Conservation (phyloP, 805 yeast species). For the Zygosaccharomyces gambellarensis region DNA sequence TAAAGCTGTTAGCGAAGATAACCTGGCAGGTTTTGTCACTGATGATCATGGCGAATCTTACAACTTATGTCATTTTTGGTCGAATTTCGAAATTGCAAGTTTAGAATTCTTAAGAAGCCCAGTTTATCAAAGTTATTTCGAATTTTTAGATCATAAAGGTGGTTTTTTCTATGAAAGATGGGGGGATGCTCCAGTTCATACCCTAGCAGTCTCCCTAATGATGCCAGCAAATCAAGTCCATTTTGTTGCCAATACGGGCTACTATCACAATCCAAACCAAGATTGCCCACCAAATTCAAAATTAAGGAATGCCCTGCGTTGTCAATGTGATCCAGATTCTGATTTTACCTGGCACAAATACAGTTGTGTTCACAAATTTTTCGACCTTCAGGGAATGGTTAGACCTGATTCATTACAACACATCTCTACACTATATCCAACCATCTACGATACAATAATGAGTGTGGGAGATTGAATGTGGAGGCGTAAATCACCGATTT, state of each 20-base stretch:
- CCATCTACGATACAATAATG: slow-evolving; percentile 9
- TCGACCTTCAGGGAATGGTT: slow-evolving; percentile 17
- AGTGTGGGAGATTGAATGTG: neutral
- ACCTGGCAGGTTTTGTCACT: slow-evolving; percentile 63
- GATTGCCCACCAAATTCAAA: slow-evolving; percentile 62
- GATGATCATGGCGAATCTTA: slow-evolving; percentile 56
- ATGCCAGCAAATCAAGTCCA: slow-evolving; percentile 67
- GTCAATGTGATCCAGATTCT: slow-evolving; percentile 54
- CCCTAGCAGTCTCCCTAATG: slow-evolving; percentile 76
- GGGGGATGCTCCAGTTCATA: slow-evolving; percentile 97
- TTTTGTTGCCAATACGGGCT: slow-evolving; percentile 90
- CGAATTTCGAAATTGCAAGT: slow-evolving; percentile 87
- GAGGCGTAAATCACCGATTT: neutral
- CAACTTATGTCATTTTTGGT: slow-evolving; percentile 86
- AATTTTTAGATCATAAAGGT: slow-evolving; percentile 61
- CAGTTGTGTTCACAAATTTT: slow-evolving; percentile 56
- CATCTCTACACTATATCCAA: slow-evolving; percentile 10
- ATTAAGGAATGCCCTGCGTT: slow-evolving; percentile 47
- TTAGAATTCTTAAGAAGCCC: slow-evolving; percentile 66
- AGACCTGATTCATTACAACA: slow-evolving; percentile 12
- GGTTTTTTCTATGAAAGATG: slow-evolving; percentile 91
- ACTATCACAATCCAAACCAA: slow-evolving; percentile 69
- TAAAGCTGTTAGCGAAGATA: slow-evolving; percentile 42
- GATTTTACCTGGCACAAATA: slow-evolving; percentile 66
- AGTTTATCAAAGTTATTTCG: slow-evolving; percentile 61